A percentile compares a stretch with the other conserved stretches of the same genome.
These are phyloP conservation scores for Neurospora sp. DNA, from an alignment of 495 filamentous ascomycete genomes.

Conservation along the genomic window DNA sequence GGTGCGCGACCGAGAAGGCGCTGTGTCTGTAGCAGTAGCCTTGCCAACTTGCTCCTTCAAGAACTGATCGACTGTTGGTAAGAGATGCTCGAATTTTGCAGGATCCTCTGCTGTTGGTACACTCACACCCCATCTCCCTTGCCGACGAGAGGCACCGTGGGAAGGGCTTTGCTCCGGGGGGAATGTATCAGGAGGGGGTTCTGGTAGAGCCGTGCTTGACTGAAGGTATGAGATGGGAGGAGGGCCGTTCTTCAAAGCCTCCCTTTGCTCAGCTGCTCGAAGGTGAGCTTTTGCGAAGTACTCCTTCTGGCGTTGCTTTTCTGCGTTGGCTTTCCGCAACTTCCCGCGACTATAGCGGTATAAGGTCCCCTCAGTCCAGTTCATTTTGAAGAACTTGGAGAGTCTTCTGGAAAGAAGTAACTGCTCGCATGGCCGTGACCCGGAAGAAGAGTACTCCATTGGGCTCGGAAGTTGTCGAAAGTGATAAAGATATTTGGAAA, in stretches of 20 bases:
- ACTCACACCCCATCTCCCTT: background rate
- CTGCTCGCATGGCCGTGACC: background rate
- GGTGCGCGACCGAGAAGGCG: background rate
- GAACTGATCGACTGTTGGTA: constrained; percentile 12
- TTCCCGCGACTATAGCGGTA: constrained; percentile 24
- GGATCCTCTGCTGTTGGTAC: background rate
- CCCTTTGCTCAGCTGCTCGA: constrained; percentile 10
- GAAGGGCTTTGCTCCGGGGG: background rate
- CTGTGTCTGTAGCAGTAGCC: background rate
- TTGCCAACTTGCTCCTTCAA: constrained; percentile 5
- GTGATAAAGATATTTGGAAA: background rate
- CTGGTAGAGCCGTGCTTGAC: constrained; percentile 1
- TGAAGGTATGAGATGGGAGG: constrained; percentile 4
- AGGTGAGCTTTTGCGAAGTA: constrained; percentile 30
- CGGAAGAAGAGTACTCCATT: background rate
- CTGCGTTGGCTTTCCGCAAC: constrained; percentile 21
- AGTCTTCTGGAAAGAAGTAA: background rate
- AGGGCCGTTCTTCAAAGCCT: constrained; percentile 4
- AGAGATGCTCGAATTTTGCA: background rate
- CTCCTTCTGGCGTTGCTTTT: constrained; percentile 26
- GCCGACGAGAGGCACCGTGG: background rate
- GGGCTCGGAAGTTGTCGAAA: background rate
- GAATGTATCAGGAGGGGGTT: background rate
- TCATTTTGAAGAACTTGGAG: constrained; percentile 20
- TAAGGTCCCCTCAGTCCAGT: constrained; percentile 37